A percentile compares a stretch with the other conserved stretches of the same genome.
These are phyloP conservation scores for Fraxinus albicans DNA, from an alignment of 305 asterid species.

Conservation along the genomic window DNA sequence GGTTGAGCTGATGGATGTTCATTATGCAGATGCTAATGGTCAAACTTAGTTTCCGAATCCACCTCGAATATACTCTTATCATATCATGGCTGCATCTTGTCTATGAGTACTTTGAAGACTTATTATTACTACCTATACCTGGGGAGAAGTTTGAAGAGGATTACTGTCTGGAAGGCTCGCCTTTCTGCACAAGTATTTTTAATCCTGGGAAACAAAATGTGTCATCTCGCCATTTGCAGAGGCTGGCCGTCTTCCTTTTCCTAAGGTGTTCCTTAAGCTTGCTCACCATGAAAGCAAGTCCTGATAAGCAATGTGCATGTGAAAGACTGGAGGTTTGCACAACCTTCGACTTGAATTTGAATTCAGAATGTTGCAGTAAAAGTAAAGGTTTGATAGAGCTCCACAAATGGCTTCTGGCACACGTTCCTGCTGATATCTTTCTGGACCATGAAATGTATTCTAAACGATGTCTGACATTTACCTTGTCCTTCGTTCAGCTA, in stretches of 20 bases:
- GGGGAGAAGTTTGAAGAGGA: slow-evolving; percentile 35
- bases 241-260: slow-evolving; percentile 70
- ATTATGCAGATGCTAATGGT: slow-evolving; percentile 66
- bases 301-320: slow-evolving; percentile 24
- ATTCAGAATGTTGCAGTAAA: slow-evolving; percentile 30
- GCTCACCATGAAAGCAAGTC: slow-evolving; percentile 31
- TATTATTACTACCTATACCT: slow-evolving; percentile 52
- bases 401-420: slow-evolving; percentile 66
- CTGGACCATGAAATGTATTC: slow-evolving; percentile 39
- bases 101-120: slow-evolving; percentile 63
- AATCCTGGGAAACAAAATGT: slow-evolving; percentile 37
- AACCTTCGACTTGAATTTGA: slow-evolving; percentile 29
- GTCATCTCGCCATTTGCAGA: slow-evolving; percentile 57
- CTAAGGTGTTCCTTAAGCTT: slow-evolving; percentile 60
- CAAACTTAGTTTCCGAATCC: slow-evolving; percentile 53
- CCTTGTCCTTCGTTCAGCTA: slow-evolving; percentile 67
- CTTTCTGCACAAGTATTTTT: slow-evolving; percentile 51
- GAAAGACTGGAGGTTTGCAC: slow-evolving; percentile 28
- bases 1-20: slow-evolving; percentile 21
- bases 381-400: slow-evolving; percentile 52
- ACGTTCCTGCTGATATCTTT: slow-evolving; percentile 46
- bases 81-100: slow-evolving; percentile 60
- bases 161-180: slow-evolving; percentile 68
- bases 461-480: slow-evolving; percentile 48
- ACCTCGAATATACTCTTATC: slow-evolving; percentile 41